Base-by-base conservation (phyloP, 768 basidiomycete species). In the Tricholoma saponaceum region DNA sequence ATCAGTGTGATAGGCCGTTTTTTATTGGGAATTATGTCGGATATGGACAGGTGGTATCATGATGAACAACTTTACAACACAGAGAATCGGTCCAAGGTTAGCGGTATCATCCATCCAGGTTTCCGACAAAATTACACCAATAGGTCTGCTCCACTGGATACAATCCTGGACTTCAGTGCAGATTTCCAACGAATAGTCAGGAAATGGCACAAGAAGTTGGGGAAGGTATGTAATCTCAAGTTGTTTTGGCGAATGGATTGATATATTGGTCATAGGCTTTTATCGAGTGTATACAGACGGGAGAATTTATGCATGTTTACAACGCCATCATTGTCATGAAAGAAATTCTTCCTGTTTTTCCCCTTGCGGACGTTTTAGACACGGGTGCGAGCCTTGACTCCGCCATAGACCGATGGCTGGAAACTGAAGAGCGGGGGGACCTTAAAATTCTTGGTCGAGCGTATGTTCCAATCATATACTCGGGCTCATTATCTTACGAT, bases 281-380 rank as follows among this genome's bases (percentile, higher is more conserved):
- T 62, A 76, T 80, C 18, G 87, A 85, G 30, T 94, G 90, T 67
- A 87, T 98, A 59, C 82, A 87, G 65, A 89, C 94, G 2, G 84
- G 83, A 51, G 95, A 95, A 66, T 98, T 95, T 70, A 96, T 98
- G 90, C 94, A 94, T 65, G 91, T 98, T 54, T 95, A 96, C 72
- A 99, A 99, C 67, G 83, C 92, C n/a, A 90, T 98, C 71, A 84
- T 95, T 37, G 87, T 99, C 26, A 78, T 97, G 61, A 92, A 95
- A 66, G 92, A 97, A 69, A 84, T 98, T 20, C 79, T 95, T 28
- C 87, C 91, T 0, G 88, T 92, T 51, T 97, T 97, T 73, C 96
- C 96, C 25, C 67, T 90, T 9, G 81, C 84, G 16, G 73, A 83
- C 10, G 82, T 87, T 37, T 73, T 74, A 44, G 81, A 78, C 54